Evolutionary conservation across 352 stramenopile genomes (phyloP).

Genomic region (Thraustochytrium sp.): DNA sequence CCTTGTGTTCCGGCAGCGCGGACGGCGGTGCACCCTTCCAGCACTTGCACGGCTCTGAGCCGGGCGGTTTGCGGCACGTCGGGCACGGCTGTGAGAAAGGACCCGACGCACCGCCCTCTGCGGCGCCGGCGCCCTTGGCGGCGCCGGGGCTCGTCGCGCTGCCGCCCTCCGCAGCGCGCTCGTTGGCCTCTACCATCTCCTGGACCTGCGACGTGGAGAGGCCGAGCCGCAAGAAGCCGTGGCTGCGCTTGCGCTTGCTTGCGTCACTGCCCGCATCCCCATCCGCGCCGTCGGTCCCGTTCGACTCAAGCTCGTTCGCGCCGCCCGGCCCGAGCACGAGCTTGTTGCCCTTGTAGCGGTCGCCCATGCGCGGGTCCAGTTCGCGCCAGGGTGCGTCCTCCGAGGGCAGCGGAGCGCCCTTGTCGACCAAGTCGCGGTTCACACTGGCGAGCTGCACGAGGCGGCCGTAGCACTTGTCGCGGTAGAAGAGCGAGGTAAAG

Average conservation of each 20-base stretch:
- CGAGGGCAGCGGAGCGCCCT: not conserved
- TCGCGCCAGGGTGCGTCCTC: not conserved
- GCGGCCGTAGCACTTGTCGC: not conserved
- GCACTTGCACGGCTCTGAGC: conserved; percentile 6
- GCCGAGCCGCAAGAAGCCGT: conserved; percentile 1
- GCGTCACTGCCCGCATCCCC: not conserved
- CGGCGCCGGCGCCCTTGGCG: not conserved
- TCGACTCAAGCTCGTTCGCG: not conserved
- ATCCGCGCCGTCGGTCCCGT: not conserved
- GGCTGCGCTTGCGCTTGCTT: not conserved
- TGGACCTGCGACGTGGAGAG: not conserved
- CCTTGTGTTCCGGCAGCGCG: not conserved
- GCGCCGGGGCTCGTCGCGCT: not conserved
- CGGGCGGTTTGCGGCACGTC: not conserved
- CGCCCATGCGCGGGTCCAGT: conserved; percentile 16
- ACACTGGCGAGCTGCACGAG: not conserved
- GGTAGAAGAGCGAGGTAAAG: conserved; percentile 29
- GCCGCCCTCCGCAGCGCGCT: too few relatives aligned
- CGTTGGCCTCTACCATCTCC: not conserved
- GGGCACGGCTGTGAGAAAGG: conserved; percentile 1
- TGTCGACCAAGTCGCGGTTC: not conserved
- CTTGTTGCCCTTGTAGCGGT: conserved; percentile 33
- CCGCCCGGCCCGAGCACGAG: not conserved
- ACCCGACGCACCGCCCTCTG: not conserved
- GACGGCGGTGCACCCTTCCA: not conserved